Evolutionary conservation across 192 early-diverging fungal genomes (phyloP).

Genomic region (Umbelopsis sp.): DNA sequence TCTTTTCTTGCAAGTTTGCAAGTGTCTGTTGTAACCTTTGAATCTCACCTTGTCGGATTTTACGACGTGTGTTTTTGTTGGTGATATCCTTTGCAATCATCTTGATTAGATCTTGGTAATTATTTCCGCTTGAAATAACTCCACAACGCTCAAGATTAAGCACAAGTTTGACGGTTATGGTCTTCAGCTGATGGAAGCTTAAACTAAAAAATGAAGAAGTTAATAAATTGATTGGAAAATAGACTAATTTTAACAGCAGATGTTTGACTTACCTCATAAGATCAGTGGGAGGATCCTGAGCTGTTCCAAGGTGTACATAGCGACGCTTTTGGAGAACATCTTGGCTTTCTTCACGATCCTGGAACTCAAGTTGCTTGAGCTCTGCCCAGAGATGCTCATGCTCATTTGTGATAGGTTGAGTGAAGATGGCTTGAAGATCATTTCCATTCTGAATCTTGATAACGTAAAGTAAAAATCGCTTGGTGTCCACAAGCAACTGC

Average conservation of each 20-base stretch:
- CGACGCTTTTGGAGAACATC: constrained; percentile 27
- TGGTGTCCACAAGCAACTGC: constrained; percentile 85
- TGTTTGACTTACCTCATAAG: constrained; percentile 31
- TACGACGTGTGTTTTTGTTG: constrained; percentile 85
- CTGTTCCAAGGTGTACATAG: constrained; percentile 29
- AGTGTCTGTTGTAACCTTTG: constrained; percentile 78
- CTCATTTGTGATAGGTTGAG: constrained; percentile 67
- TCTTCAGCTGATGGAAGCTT: constrained; percentile 82
- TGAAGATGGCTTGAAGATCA: constrained; percentile 85
- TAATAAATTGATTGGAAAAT: constrained; percentile 6
- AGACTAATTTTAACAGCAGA: not conserved
- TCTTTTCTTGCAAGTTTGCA: constrained; percentile 82
- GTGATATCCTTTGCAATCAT: constrained; percentile 92
- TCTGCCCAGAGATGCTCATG: constrained; percentile 73
- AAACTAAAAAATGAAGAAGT: constrained; percentile 24
- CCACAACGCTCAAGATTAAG: constrained; percentile 78
- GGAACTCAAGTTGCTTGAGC: constrained; percentile 43
- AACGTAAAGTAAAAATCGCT: constrained; percentile 83
- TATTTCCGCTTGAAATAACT: constrained; percentile 68
- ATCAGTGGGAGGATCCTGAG: constrained; percentile 32
- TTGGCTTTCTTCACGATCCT: constrained; percentile 18
- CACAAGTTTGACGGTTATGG: constrained; percentile 79
- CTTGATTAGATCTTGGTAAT: constrained; percentile 94
- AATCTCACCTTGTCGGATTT: constrained; percentile 75
- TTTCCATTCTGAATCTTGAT: constrained; percentile 84